A percentile compares a stretch with the other conserved stretches of the same genome.
Evolutionary conservation across 805 yeast species (phyloP).

Genomic region (Saccharomycopsis sp.): DNA sequence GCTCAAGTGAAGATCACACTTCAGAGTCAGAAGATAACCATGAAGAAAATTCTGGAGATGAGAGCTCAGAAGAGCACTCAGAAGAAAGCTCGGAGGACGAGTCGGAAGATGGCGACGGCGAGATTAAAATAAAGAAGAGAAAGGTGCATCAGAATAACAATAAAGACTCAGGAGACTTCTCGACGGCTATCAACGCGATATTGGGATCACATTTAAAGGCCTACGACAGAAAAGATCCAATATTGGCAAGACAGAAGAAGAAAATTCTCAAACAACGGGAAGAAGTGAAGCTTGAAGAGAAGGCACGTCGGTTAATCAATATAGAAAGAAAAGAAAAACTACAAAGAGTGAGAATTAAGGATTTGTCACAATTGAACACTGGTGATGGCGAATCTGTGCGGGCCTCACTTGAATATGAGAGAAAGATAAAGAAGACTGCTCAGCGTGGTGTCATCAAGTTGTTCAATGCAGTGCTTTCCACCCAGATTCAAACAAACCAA

Average conservation of each 20-base stretch:
- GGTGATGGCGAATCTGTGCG: slow-evolving; percentile 48
- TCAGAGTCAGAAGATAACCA: slow-evolving; percentile 19
- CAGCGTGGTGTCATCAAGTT: slow-evolving; percentile 82
- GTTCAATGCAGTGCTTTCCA: slow-evolving; percentile 75
- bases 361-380: slow-evolving; percentile 53
- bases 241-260: slow-evolving; percentile 75
- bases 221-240: slow-evolving; percentile 83
- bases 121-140: slow-evolving; percentile 30
- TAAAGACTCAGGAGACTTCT: slow-evolving; percentile 73
- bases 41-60: slow-evolving; percentile 16
- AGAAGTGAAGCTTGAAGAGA: slow-evolving; percentile 71
- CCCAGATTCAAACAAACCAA: slow-evolving; percentile 57
- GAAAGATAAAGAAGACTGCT: slow-evolving; percentile 67
- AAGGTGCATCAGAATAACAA: slow-evolving; percentile 51
- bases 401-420: slow-evolving; percentile 58
- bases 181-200: slow-evolving; percentile 77
- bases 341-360: slow-evolving; percentile 60
- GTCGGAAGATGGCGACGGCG: slow-evolving; percentile 23
- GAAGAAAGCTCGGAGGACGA: slow-evolving; percentile 22
- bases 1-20: slow-evolving; percentile 15
- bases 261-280: slow-evolving; percentile 65
- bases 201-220: slow-evolving; percentile 82
- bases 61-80: slow-evolving; percentile 15
- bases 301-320: slow-evolving; percentile 65
- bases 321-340: slow-evolving; percentile 64